Conservation (phyloP, 169 alveolate genomes). For the Plasmodium coatneyi region DNA sequence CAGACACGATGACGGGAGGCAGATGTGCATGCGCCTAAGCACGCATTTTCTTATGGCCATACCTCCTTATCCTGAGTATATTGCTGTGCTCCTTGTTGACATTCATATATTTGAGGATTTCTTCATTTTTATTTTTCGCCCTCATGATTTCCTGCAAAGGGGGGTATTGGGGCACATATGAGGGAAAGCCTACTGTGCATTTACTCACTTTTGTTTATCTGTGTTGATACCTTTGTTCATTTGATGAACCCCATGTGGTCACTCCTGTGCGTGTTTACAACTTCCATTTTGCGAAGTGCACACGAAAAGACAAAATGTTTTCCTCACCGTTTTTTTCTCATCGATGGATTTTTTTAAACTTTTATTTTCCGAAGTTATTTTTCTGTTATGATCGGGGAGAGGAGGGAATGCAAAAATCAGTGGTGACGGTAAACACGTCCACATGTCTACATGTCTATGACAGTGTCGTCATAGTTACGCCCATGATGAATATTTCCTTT, state of each 20-base stretch:
- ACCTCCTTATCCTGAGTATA: conserved; percentile 71
- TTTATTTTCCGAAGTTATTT: conserved; percentile 65
- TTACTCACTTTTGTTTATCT: background rate
- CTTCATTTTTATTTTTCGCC: conserved; percentile 63
- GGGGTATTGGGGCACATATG: background rate
- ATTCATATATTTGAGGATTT: conserved; percentile 68
- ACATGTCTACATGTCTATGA: background rate
- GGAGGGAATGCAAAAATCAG: background rate
- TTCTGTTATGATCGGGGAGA: conserved; percentile 5
- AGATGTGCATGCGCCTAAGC: background rate
- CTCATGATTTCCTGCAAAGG: conserved; percentile 21
- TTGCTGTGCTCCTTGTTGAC: conserved; percentile 72
- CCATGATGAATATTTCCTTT: background rate
- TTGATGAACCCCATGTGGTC: background rate
- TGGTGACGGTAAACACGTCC: background rate
- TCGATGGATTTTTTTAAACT: conserved; percentile 66
- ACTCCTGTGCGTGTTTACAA: background rate
- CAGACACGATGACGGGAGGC: background rate
- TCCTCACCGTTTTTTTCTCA: conserved; percentile 55
- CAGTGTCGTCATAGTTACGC: background rate
- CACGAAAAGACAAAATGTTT: background rate
- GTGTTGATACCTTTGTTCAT: background rate
- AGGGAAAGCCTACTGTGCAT: background rate
- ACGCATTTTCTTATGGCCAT: background rate
- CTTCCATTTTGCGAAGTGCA: background rate